Percentiles rank a stretch among this genome's conserved stretches.
These are phyloP conservation scores for Brettanomyces custersianus DNA, from an alignment of 805 yeast species.

Conservation along the genomic window DNA sequence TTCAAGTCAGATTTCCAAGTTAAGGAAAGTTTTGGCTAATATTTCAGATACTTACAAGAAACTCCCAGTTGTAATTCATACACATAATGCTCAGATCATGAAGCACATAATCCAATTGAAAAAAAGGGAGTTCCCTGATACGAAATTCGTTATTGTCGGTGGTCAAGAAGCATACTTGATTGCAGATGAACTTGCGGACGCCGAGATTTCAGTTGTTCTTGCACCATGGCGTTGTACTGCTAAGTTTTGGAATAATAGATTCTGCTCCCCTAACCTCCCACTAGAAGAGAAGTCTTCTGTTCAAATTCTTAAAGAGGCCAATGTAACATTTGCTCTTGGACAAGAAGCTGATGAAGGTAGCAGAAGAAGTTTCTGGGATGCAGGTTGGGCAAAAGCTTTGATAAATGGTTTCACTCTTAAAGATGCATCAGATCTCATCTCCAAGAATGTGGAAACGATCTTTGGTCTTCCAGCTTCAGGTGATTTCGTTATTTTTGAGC, in stretches of 20 bases:
- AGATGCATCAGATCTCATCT: constrained; percentile 1
- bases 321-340: constrained; percentile 1
- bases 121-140: constrained; percentile 1
- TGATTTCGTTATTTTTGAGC: constrained; percentile 1
- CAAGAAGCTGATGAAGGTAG: constrained; percentile 1
- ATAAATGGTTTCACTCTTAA: neutral
- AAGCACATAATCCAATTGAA: constrained; percentile 2
- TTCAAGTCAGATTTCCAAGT: neutral
- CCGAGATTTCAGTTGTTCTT: neutral
- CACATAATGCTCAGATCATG: constrained; percentile 3
- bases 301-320: constrained; percentile 1
- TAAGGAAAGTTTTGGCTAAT: neutral
- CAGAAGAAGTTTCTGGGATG: constrained; percentile 2
- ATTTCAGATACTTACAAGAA: neutral
- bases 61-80: constrained; percentile 2
- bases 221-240: constrained; percentile 3
- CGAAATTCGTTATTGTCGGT: constrained; percentile 1
- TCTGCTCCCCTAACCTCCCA: constrained; percentile 1
- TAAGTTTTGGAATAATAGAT: constrained; percentile 3
- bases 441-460: neutral
- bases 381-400: constrained; percentile 1
- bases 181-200: constrained; percentile 2
- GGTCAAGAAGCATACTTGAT: constrained; percentile 2
- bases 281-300: constrained; percentile 1
- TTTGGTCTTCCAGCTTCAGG: neutral